These are phyloP conservation scores for Larix sibirica DNA, from an alignment of 83 land plant species.

Conservation along the genomic window DNA sequence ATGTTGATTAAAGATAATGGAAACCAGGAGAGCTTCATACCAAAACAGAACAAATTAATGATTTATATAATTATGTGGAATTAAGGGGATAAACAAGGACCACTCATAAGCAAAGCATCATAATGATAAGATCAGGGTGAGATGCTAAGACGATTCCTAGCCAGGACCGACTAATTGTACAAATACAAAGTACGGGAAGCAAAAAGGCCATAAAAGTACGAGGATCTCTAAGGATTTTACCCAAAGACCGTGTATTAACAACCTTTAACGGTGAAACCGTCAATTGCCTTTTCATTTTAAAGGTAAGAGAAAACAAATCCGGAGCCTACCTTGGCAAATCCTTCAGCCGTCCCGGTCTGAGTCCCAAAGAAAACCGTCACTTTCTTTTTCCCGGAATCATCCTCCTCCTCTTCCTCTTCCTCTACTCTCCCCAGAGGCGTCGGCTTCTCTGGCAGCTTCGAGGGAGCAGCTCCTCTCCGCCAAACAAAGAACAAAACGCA, in stretches of 20 bases:
- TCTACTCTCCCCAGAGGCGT: slow-evolving; percentile 31
- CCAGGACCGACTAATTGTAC: neutral
- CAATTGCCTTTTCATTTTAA: neutral
- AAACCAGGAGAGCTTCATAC: neutral
- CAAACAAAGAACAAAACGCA: slow-evolving; percentile 43
- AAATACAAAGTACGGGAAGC: too few species aligned
- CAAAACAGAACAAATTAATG: neutral
- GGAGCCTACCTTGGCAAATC: slow-evolving; percentile 89
- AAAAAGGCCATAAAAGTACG: too few species aligned
- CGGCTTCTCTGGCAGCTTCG: slow-evolving; percentile 21
- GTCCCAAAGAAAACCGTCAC: slow-evolving; percentile 91
- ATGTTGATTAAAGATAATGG: neutral
- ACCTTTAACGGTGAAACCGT: too few species aligned
- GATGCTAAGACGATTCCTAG: neutral
- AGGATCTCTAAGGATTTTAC: too few species aligned
- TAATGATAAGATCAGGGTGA: neutral
- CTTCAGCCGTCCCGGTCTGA: slow-evolving; percentile 98
- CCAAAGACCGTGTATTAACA: too few species aligned
- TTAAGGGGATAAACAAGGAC: neutral
- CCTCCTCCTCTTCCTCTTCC: slow-evolving; percentile 48
- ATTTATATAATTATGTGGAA: neutral
- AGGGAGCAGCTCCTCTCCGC: slow-evolving; percentile 29
- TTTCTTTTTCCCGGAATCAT: slow-evolving; percentile 68
- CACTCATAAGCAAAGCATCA: too few species aligned
- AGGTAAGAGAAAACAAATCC: neutral